A percentile compares a stretch with the other conserved stretches of the same genome.
These are phyloP conservation scores for Firmiana major DNA, from an alignment of 345 rosid genomes.

Conservation along the genomic window DNA sequence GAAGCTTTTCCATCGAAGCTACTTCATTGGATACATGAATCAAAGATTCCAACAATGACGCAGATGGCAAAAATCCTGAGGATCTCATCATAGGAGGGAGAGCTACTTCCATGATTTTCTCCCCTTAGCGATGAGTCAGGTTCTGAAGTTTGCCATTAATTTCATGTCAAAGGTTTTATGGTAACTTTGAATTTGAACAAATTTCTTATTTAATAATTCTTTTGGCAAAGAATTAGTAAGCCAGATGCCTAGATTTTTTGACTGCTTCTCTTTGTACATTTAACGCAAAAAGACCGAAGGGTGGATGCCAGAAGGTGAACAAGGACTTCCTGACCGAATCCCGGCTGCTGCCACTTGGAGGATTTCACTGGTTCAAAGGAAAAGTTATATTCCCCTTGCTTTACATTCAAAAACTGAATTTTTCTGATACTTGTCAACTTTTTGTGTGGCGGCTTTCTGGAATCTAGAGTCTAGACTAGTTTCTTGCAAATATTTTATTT, in stretches of 20 bases:
- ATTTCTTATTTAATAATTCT: not conserved
- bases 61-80: conserved; percentile 43
- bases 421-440: not conserved
- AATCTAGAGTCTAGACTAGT: not conserved
- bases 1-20: conserved; percentile 47
- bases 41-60: conserved; percentile 44
- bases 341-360: conserved; percentile 65
- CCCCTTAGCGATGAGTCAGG: not conserved
- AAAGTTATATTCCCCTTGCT: conserved; percentile 15
- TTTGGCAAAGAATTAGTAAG: conserved; percentile 6
- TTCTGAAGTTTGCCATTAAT: not conserved
- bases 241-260: conserved; percentile 32
- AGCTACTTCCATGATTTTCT: conserved; percentile 20
- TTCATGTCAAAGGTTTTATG: conserved; percentile 14
- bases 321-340: conserved; percentile 22
- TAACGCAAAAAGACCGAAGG: conserved; percentile 20
- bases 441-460: not conserved
- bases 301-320: conserved; percentile 10
- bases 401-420: conserved; percentile 13
- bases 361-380: conserved; percentile 25
- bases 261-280: conserved; percentile 38
- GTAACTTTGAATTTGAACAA: not conserved
- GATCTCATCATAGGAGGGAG: conserved; percentile 29
- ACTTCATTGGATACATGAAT: conserved; percentile 45
- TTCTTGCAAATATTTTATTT: not conserved